Base-by-base conservation (phyloP, 805 yeast genomes). In the Kodamaea lidongshanica region DNA sequence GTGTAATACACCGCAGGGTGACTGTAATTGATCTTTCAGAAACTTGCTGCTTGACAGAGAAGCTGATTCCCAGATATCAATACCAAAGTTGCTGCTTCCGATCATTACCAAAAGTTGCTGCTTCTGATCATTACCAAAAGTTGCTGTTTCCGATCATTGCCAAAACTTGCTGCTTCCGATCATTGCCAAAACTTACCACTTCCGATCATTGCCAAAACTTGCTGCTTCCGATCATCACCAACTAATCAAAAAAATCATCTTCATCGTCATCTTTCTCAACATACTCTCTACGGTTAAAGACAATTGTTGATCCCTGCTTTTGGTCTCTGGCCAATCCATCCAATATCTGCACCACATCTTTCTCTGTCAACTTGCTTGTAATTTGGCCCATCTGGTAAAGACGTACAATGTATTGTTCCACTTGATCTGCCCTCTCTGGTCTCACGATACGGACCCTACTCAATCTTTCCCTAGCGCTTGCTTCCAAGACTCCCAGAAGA, bases 381-480 rank as follows among this genome's bases (percentile, higher is more conserved):
- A 89, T 60, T 37, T 81, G 85, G 2, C 96, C 96, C 41, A 81
- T 69, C 37, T 77, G 74, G 6, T 78, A 82, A 52, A 89, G 58
- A 44, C 77, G 74, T 16, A 81, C 58, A 25, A 89, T 60, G 45
- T 89, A 76, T 39, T 79, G 77, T 46, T 89, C 96, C 9, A 87
- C 96, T 3, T 87, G 83, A 30, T 72, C 70, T 1, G 94, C 97
- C 34, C 96, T 67, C 31, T 92, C 97, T 3, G 94, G 94, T 48
- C 88, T 75, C 25, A 89, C 98, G 51, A 92, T 71, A 16, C 86
- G 65, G 12, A 89, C 94, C 35, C 98, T 67, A 12, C 88, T 74
- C 26, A 89, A 65, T 36, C 98, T 69, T 48, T 89, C 96, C 27
- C 94, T 69, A 1, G 97, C 98, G 30, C 70, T 74, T 7, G 89